Conservation (phyloP, 2,329 filamentous ascomycete genomes). For the Fusarium aywerte region DNA sequence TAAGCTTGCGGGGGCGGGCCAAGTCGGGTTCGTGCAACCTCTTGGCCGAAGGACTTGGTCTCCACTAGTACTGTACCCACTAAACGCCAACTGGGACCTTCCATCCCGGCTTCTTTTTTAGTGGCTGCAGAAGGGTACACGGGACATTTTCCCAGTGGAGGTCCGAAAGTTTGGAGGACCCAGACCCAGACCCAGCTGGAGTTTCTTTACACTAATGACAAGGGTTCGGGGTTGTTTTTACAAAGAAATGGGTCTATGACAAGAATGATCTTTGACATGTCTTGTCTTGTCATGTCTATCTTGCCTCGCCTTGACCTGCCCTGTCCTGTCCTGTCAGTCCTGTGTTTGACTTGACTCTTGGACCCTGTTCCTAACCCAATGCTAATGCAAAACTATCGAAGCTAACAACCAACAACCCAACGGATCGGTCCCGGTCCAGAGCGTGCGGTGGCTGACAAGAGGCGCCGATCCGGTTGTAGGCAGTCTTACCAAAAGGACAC, state of each 20-base stretch:
- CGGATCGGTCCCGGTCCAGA: slow-evolving; percentile 38
- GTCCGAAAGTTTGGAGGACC: background rate
- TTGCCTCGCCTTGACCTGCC: background rate
- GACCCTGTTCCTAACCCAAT: slow-evolving; percentile 19
- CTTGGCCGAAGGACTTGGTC: slow-evolving; percentile 4
- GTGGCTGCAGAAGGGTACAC: slow-evolving; percentile 10
- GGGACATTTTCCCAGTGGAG: background rate
- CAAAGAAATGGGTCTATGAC: background rate
- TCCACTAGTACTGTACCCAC: slow-evolving; percentile 9
- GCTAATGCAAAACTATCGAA: slow-evolving; percentile 42
- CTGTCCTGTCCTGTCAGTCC: too few relatives aligned
- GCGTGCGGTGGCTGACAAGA: slow-evolving; percentile 27
- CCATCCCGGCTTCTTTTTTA: slow-evolving; percentile 21
- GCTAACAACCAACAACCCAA: slow-evolving; percentile 21
- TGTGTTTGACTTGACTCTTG: slow-evolving; percentile 25
- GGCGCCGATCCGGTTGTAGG: slow-evolving; percentile 28
- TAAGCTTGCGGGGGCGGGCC: slow-evolving; percentile 47
- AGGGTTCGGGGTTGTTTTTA: background rate
- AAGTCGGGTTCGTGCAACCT: slow-evolving; percentile 32
- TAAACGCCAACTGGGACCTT: slow-evolving; percentile 13
- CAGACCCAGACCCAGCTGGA: background rate
- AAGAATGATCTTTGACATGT: background rate
- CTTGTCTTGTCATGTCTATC: background rate
- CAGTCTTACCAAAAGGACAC: slow-evolving; percentile 11
- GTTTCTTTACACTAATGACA: background rate